Evolutionary conservation across 345 rosid species (phyloP).

Genomic region (Firmiana major): DNA sequence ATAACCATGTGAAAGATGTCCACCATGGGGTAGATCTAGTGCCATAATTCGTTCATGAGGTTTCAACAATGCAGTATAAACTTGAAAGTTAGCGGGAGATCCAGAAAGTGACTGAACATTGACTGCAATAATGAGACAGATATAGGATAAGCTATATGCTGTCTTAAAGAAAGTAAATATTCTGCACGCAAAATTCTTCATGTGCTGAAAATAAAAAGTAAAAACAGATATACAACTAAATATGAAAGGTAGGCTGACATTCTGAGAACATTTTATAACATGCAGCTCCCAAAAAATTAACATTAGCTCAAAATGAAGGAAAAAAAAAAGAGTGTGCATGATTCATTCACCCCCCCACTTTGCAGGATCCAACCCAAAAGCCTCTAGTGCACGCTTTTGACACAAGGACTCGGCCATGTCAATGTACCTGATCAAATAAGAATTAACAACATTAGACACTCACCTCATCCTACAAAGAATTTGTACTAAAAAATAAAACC

Average conservation of each 20-base stretch:
- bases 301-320: not conserved
- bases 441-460: not conserved
- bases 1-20: constrained; percentile 98
- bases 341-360: constrained; percentile 85
- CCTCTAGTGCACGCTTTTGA: constrained; percentile 87
- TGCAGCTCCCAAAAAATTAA: not conserved
- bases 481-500: not conserved
- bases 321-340: not conserved
- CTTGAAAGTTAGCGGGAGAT: constrained; percentile 96
- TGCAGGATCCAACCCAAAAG: constrained; percentile 74
- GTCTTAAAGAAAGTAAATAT: constrained; percentile 12
- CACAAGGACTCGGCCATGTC: constrained; percentile 92
- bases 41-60: constrained; percentile 99
- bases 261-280: not conserved
- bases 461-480: not conserved
- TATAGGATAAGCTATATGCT: constrained; percentile 6
- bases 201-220: not conserved
- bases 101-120: constrained; percentile 96
- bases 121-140: constrained; percentile 45
- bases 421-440: constrained; percentile 55
- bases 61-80: constrained; percentile 75
- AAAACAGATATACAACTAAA: not conserved
- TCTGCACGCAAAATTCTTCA: not conserved
- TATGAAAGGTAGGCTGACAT: not conserved
- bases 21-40: constrained; percentile 96